Evolutionary conservation across 345 rosid species (phyloP), one percentile per base, ranked within the genome.

Genomic region (Eucalyptus sp.): DNA sequence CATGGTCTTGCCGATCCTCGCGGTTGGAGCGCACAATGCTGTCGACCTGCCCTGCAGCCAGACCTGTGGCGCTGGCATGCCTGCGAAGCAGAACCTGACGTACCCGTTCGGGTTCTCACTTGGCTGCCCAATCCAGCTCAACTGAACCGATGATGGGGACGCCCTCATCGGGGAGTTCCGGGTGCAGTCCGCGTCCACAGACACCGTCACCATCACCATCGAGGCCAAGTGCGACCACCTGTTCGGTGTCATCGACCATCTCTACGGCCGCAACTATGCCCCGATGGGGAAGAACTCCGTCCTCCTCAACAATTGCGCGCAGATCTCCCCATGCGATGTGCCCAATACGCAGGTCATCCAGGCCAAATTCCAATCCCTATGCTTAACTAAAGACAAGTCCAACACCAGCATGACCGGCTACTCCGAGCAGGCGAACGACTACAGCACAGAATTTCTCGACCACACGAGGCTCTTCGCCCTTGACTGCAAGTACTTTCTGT

Each of bases 31-130:
- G 4, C n/a, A n/a, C 2, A 5, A 22, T 7, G 44, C 86, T 15
- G 86, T 51, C 8, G 13, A 1, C 84, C 89, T 86, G 22, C 24
- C 86, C 6, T 93, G 95, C 92, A 76, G 90, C 88, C 89, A 43
- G 41, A 87, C 92, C 46, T 96, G 99, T 46, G 91, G 94, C n/a
- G 29, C 31, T 89, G 64, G 62, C 62, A 44, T 5, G 43, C 20
- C 8, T 10, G 20, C 33, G 22, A 24, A 85, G 14, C 84, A 15
- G 60, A 52, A 87, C 1, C 89, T 93, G 2, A 81, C 52, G 5
- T 95, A 92, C 79, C 99, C 99, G 5, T 96, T 97, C 60, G 98
- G 99, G 22, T 94, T 94, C 92, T 91, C 97, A 27, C 22, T 89
- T 1, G 92, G 87, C 12, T 95, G 93, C 89, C 91, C 89, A 7